Percentiles rank a stretch among this genome's conserved stretches.
phyloP scores from a whole-genome alignment of 768 basidiomycete species.

The Podaxis sp. region DNA sequence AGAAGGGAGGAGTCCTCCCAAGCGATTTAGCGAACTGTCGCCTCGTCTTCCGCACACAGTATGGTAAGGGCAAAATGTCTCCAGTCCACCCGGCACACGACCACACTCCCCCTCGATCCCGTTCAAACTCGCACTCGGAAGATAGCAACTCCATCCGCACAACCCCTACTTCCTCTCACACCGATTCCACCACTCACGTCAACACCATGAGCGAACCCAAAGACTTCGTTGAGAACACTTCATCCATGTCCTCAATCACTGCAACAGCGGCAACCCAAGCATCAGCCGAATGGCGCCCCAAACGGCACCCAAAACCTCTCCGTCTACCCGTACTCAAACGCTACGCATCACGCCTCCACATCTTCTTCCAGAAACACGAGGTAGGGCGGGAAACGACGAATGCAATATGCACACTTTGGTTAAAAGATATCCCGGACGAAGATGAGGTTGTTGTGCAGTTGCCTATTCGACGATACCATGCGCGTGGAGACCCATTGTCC shows the following conservation, averaged over 20 bases:
- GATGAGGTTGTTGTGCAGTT: constrained; percentile 25
- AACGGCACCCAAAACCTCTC: constrained; percentile 21
- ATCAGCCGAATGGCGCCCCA: constrained; percentile 29
- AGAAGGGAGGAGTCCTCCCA: constrained; percentile 19
- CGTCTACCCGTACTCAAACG: constrained; percentile 36
- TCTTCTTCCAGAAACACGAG: constrained; percentile 31
- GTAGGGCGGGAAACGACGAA: constrained; percentile 29
- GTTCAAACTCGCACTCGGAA: too few relatives aligned
- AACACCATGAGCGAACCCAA: too few relatives aligned
- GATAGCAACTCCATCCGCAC: too few relatives aligned
- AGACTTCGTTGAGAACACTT: not conserved
- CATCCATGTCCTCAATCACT: not conserved
- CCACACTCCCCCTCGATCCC: not conserved
- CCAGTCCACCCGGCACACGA: constrained; percentile 18
- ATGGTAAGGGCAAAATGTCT: constrained; percentile 32
- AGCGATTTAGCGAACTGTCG: constrained; percentile 33
- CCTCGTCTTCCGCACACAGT: constrained; percentile 34
- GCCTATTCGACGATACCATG: constrained; percentile 17
- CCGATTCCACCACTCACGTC: not conserved
- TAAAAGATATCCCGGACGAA: constrained; percentile 37
- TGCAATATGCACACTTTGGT: constrained; percentile 36
- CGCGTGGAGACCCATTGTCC: not conserved
- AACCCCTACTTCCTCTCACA: too few relatives aligned
- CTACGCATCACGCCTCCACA: constrained; percentile 33
- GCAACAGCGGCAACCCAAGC: not conserved